phyloP scores from a whole-genome alignment of 805 yeast species.

The Spathaspora arborariae region DNA sequence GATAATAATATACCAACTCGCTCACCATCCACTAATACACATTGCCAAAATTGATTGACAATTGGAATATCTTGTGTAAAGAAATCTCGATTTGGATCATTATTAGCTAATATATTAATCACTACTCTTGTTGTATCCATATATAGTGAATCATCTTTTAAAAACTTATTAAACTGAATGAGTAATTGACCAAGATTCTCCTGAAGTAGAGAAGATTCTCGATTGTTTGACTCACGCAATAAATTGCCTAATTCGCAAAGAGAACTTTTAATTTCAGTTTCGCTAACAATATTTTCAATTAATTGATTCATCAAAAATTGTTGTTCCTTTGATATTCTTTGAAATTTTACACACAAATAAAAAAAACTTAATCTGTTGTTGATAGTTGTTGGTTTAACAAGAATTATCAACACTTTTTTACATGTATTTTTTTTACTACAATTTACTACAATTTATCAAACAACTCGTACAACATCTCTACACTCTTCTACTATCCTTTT shows the following conservation, averaged over 20 bases:
- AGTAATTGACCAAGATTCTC: constrained; percentile 2
- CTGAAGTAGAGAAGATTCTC: constrained; percentile 9
- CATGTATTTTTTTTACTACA: background rate
- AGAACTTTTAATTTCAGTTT: background rate
- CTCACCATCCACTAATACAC: background rate
- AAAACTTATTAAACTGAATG: background rate
- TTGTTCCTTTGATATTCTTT: no score
- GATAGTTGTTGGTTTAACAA: no score
- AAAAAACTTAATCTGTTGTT: no score
- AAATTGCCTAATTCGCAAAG: constrained; percentile 14
- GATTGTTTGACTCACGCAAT: constrained; percentile 17
- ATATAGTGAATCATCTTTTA: constrained; percentile 4
- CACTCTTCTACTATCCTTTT: background rate
- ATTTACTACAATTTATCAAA: background rate
- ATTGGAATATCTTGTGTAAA: constrained; percentile 6
- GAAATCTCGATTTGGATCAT: constrained; percentile 18
- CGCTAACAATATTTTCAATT: background rate
- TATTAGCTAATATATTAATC: constrained; percentile 35
- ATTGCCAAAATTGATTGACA: constrained; percentile 17
- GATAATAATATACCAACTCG: constrained; percentile 21
- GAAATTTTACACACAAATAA: no score
- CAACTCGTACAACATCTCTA: background rate
- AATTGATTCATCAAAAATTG: constrained; percentile 4
- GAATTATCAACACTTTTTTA: no score
- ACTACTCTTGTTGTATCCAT: constrained; percentile 25